Base-by-base conservation (phyloP, 2,329 filamentous ascomycete genomes). In the Nemania diffusa region DNA sequence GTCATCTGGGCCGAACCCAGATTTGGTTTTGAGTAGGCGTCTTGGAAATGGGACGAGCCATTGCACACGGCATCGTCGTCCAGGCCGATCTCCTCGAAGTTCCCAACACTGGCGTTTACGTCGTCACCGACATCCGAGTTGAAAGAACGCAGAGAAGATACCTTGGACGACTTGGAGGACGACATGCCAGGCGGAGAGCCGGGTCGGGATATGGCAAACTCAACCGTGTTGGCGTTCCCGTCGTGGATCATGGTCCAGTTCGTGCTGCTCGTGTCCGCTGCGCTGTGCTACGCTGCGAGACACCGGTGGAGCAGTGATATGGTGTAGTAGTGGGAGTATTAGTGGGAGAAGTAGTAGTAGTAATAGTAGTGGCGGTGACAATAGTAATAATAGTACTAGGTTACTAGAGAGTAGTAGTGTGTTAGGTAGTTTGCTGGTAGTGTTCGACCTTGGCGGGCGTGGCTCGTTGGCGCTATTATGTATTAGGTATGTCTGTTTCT, bases 41-140 rank as follows among this genome's bases (percentile, higher is more conserved):
- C 73, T 53, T 78, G 77, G 29, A 79, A 74, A 52, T 79, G 75
- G 24, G 77, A 74, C 24, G 76, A 71, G 56, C 79, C 76, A 34
- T 75, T 64, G 17, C 79, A 73, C 58, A 77, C 71, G 42, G 84
- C 84, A 69, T 94, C 90, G 73, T 92, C 90, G 67, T 94, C 91
- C 32, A 98, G 88, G 13, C 92, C 93, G 77, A 97, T 97, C 71
- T 97, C 95, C 78, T 98, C 95, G 75, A 97, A 97, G 78, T 97
- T 90, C 70, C 89, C 90, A 65, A 91, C 87, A 76, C 97, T 92
- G 59, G 89, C 85, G 52, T 92, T 82, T 57, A 89, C 85, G 72
- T 85, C 88, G 75, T 90, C 89, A 73, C 92, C 92, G 74, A 93
- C 91, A 74, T 88, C 83, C 59, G 90, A 91, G 69, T 88, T 90